Evolutionary conservation across 176 grass and related monocot species (phyloP), one percentile per base, ranked within the genome.

Genomic region (Bolboschoenus planiculmis): DNA sequence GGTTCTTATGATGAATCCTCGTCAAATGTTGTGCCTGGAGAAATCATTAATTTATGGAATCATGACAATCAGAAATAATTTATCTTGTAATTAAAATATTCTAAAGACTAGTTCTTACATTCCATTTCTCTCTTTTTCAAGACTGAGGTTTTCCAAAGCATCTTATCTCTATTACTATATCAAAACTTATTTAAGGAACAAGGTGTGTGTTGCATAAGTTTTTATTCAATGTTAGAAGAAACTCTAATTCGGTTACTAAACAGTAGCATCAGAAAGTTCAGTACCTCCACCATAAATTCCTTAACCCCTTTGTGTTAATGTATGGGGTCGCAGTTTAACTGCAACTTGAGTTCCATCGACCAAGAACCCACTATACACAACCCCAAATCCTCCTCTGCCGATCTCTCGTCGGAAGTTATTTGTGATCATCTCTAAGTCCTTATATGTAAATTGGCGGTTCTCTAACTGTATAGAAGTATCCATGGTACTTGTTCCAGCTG

Each of bases 281-380:
- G n/a, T n/a, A n/a, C 93, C 88, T 96, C 93, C 35, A 85, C 40
- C 4, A 96, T 68, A 72, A 96, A 96, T 83, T 92, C 90, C 30
- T 42, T 84, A 34, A 48, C 56, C 2, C 74, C 88, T 79, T n/a
- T 95, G 90, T 37, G 78, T 76, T 30, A 86, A 92, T 34, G 86
- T 81, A 0, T 92, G 15, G n/a, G 86, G 86, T 1, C 56, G 83
- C 57, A 92, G 5, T 75, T 95, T 95, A 0, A 92, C 90, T 2
- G 93, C 93, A 39, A 95, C 88, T 56, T 87, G 86, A 11, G 82
- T 92, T 7, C 86, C 83, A 61, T 96, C 86, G n/a, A 88, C 66
- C 55, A 92, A 62, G 58, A 83, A 57, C 4, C 93, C 93, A 5
- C 83, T 35, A 9, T 90, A 92, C 15, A 95, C 90, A 2, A 59